Conservation (phyloP, 257 asterid genomes). For the Petunia axillaris region DNA sequence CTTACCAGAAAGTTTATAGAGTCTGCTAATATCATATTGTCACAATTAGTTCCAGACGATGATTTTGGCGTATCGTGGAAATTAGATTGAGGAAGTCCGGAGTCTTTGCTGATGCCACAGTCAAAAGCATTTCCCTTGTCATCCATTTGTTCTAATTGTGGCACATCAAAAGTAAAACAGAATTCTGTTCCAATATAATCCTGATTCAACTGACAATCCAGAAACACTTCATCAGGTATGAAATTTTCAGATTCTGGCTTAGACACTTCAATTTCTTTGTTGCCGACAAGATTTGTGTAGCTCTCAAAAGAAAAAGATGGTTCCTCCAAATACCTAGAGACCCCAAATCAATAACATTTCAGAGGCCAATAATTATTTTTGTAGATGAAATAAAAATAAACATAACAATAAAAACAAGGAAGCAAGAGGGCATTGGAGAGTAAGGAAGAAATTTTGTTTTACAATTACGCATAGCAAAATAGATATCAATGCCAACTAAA, state of each 20-base stretch:
- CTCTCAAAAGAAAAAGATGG: constrained; percentile 22
- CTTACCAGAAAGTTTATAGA: constrained; percentile 21
- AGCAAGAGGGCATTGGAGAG: not conserved
- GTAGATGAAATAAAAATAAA: not conserved
- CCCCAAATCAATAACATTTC: constrained; percentile 15
- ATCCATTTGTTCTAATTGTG: constrained; percentile 12
- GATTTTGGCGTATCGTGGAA: constrained; percentile 9
- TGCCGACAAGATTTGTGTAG: constrained; percentile 24
- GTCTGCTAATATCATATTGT: constrained; percentile 1
- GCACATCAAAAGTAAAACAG: constrained; percentile 26
- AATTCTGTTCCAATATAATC: not conserved
- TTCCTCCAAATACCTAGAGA: constrained; percentile 26
- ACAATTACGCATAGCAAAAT: not conserved
- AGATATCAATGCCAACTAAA: constrained; percentile 6
- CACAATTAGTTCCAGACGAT: constrained; percentile 16
- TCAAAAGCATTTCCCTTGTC: not conserved
- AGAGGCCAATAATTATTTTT: not conserved
- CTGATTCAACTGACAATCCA: constrained; percentile 21
- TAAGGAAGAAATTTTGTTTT: not conserved
- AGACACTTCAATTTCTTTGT: constrained; percentile 20
- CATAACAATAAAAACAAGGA: not conserved
- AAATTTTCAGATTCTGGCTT: not conserved
- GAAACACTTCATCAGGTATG: constrained; percentile 20
- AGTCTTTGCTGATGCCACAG: not conserved
- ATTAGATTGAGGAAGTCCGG: constrained; percentile 20